Evolutionary conservation across 257 asterid species (phyloP), one percentile per base, ranked within the genome.

Genomic region (Forsythia suspensa): DNA sequence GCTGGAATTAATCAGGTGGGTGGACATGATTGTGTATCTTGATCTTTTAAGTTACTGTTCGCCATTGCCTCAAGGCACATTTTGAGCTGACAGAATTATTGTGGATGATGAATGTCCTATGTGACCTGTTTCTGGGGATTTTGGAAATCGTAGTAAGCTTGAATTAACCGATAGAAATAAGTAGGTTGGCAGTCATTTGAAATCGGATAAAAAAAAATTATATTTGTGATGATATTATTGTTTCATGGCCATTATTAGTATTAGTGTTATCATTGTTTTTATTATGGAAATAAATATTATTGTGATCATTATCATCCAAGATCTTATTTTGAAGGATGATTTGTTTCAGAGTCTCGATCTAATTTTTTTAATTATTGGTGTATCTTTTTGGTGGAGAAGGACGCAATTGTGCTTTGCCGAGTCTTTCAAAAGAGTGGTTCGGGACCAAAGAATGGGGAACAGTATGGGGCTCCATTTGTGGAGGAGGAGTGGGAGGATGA

Each of bases 381-480:
- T 24, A 5, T 29, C 4, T 63, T 21, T 29, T 85, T 74, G 38
- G 82, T 82, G 87, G 79, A 66, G 77, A 79, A 91, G 97, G 99
- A 90, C 78, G 87, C 97, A 15, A 90, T 81, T 78, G 99, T 95
- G 80, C 82, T 95, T 61, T 92, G 98, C 81, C 91, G 98, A 83
- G 90, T 95, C 76, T 92, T 93, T 83, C 99, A 95, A 87, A 95
- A 95, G 86, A 95, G 99, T 93, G 99, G 99, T 68, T 76, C 99
- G 0, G 99, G 99, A 73, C 97, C 99, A 39, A 95, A 91, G 90
- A 95, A 95, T 80, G 99, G 98, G 55, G 99, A 92, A 82, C 94
- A 88, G 80, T 95, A 95, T 78, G 99, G 99, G 43, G 99, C 99
- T 67, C 99, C 99, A 16, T 88, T 91, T 73, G 79, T 89, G 34